Percentiles rank a stretch among this genome's conserved stretches.
These are phyloP conservation scores for Tripterygium wilfordii DNA, from an alignment of 177 flowering plant species.

Conservation along the genomic window DNA sequence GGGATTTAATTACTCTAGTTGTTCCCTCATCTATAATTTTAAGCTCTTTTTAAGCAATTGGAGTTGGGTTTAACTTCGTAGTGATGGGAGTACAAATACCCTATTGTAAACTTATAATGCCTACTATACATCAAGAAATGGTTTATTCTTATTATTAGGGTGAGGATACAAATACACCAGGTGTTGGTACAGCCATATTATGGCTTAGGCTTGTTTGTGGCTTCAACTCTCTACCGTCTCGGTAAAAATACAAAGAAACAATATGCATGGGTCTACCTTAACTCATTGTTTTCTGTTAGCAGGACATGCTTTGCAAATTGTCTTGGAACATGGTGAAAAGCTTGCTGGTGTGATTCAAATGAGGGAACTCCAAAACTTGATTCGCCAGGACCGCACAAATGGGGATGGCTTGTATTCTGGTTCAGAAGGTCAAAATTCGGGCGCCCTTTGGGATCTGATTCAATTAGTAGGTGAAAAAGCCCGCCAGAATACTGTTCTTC, in stretches of 20 bases:
- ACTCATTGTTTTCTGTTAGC: constrained; percentile 15
- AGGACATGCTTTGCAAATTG: constrained; percentile 76
- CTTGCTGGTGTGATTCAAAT: constrained; percentile 80
- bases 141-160: too few relatives aligned
- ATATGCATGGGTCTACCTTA: constrained; percentile 9
- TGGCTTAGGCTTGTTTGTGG: neutral
- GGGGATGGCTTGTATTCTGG: constrained; percentile 24
- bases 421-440: constrained; percentile 44
- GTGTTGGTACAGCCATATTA: too few relatives aligned
- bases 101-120: too few relatives aligned
- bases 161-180: too few relatives aligned
- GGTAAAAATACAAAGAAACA: too few relatives aligned
- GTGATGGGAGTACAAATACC: too few relatives aligned
- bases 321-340: constrained; percentile 98
- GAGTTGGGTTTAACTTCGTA: too few relatives aligned
- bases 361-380: constrained; percentile 68
- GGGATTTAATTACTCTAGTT: too few relatives aligned
- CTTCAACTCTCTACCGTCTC: neutral
- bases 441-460: constrained; percentile 92
- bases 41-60: too few relatives aligned
- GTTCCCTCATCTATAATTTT: too few relatives aligned
- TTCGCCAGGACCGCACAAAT: constrained; percentile 45
- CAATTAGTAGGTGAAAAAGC: constrained; percentile 87
- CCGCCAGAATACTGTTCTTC: constrained; percentile 76
- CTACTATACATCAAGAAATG: neutral